A percentile compares a stretch with the other conserved stretches of the same genome.
These are phyloP conservation scores for Chlorella vulgaris DNA, from an alignment of 139 green algal genomes.

Conservation along the genomic window DNA sequence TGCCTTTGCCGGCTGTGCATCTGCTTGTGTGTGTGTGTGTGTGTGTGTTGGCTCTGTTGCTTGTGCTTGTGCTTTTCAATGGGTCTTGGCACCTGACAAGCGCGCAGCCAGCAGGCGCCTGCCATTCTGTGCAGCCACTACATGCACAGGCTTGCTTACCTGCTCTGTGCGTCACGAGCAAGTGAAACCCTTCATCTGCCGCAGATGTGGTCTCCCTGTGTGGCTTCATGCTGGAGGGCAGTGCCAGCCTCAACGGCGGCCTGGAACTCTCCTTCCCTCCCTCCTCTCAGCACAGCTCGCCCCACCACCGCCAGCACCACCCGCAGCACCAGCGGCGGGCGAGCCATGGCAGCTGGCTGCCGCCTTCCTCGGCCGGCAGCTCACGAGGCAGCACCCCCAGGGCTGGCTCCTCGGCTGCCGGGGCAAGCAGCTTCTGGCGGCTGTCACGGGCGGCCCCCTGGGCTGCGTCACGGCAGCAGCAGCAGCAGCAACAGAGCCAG, in stretches of 20 bases:
- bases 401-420: background rate
- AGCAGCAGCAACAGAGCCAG: background rate
- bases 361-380: constrained; percentile 1
- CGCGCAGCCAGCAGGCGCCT: too few relatives aligned
- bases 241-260: background rate
- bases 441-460: background rate
- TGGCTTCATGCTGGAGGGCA: constrained; percentile 25
- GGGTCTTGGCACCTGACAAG: too few relatives aligned
- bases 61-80: background rate
- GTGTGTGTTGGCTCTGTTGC: background rate
- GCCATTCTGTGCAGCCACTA: too few relatives aligned
- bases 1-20: background rate
- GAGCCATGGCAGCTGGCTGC: constrained; percentile 2
- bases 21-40: background rate
- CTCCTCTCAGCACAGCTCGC: background rate
- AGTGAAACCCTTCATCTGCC: too few relatives aligned
- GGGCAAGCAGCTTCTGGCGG: background rate
- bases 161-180: background rate
- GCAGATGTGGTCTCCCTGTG: constrained; percentile 11
- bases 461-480: background rate
- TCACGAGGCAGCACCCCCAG: background rate
- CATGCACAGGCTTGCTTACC: background rate
- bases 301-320: background rate
- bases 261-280: constrained; percentile 4
- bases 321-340: background rate